Evolutionary conservation across 805 yeast species (phyloP), one percentile per base, ranked within the genome.

Genomic region (Sugiyamaella floridensis): DNA sequence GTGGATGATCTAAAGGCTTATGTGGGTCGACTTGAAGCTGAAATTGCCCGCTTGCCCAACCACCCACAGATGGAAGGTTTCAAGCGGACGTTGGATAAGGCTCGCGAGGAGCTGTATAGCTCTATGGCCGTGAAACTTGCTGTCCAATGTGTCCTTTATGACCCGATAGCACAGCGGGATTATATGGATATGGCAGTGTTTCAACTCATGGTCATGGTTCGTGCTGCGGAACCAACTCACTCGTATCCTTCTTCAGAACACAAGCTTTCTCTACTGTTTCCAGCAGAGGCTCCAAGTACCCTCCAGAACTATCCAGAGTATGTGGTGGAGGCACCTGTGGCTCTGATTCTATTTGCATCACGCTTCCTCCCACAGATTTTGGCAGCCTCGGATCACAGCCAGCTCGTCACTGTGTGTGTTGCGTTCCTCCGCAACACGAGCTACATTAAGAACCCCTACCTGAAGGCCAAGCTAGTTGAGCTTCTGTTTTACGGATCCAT

Each of bases 281-380:
- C 40, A 1, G 40, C 19, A 18, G 44, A n/a, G 11, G 47, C 52
- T 6, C 54, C 55, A 9, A 51, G 29, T 16, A 60, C 96, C 95
- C 89, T 92, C 77, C 83, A 81, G 60, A 86, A 79, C 65, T 84
- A 75, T 55, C 99, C 99, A 0, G 98, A 93, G 67, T 87, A 80
- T 62, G 74, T 85, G 46, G 69, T 93, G 15, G 98, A 93, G 63
- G 93, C 95, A 1, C 76, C 87, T 11, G 77, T 90, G 29, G 82
- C 81, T 83, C 65, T 55, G 28, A 47, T 50, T 46, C 29, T 59
- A 75, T 86, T 79, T 62, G 76, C 85, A 10, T 56, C 69, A 70
- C 84, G 12, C 75, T 76, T 61, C 80, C 75, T 67, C 66, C 76
- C 60, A 71, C 76, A 48, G 78, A 80, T 65, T 86, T 88, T 55